phyloP scores from a whole-genome alignment of 2,329 filamentous ascomycete species.

The Colletotrichum brevisporum region DNA sequence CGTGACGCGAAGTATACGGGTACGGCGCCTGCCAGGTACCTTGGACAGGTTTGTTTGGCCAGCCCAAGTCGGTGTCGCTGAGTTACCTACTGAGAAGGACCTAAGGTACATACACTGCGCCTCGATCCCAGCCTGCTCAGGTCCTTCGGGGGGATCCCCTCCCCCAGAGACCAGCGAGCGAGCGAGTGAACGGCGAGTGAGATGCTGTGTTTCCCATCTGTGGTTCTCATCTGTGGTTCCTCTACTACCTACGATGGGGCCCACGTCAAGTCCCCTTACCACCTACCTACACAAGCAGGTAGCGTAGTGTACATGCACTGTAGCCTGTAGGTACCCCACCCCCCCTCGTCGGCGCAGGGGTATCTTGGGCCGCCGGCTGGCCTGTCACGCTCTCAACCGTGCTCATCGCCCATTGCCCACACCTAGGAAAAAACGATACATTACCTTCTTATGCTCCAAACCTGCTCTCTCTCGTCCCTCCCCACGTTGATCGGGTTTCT shows the following conservation, averaged over 20 bases:
- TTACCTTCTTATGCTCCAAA: slow-evolving; percentile 38
- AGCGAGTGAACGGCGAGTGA: slow-evolving; percentile 25
- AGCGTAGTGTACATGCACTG: too few species aligned
- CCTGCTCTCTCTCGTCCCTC: slow-evolving; percentile 23
- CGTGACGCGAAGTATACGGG: slow-evolving; percentile 9
- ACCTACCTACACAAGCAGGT: not conserved
- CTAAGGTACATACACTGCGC: not conserved
- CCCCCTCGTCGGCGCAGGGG: slow-evolving; percentile 36
- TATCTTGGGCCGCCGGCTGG: slow-evolving; percentile 41
- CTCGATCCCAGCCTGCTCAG: not conserved
- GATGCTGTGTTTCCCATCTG: slow-evolving; percentile 27
- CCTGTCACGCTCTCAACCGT: slow-evolving; percentile 35
- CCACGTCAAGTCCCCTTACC: slow-evolving; percentile 19
- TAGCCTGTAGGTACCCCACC: not conserved
- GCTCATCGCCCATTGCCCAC: slow-evolving; percentile 31
- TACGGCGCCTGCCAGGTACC: slow-evolving; percentile 25
- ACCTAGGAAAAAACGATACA: slow-evolving; percentile 36
- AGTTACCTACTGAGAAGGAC: not conserved
- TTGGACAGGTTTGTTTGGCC: slow-evolving; percentile 1
- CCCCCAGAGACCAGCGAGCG: slow-evolving; percentile 11
- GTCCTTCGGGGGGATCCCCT: not conserved
- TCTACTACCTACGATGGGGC: slow-evolving; percentile 30
- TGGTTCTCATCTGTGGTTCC: slow-evolving; percentile 24
- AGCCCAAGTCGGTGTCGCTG: not conserved
- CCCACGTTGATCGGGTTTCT: slow-evolving; percentile 39